phyloP scores from a whole-genome alignment of 495 filamentous ascomycete genomes.

The Oidiodendron maius region DNA sequence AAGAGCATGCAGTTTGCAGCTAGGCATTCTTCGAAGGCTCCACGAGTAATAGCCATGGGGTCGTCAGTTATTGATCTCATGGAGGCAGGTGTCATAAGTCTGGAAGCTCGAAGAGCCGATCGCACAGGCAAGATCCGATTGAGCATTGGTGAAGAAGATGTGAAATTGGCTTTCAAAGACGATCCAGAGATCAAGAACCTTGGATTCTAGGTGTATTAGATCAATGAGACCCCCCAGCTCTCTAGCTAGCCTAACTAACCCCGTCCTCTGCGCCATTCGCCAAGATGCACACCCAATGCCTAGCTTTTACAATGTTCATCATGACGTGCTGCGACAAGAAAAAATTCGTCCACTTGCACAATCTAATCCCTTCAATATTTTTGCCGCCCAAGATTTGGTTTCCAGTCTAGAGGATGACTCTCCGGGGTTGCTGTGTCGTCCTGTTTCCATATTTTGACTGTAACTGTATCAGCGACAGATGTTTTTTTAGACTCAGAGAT shows the following conservation, averaged over 20 bases:
- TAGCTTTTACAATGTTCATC: neutral
- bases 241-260: neutral
- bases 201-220: conserved; percentile 17
- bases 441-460: conserved; percentile 91
- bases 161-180: conserved; percentile 79
- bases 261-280: conserved; percentile 1
- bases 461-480: conserved; percentile 23
- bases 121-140: conserved; percentile 81
- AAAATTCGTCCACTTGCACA: no score
- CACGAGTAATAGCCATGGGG: conserved; percentile 62
- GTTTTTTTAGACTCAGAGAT: neutral
- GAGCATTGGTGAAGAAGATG: conserved; percentile 82
- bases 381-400: conserved; percentile 69
- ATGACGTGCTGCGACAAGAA: no score
- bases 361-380: conserved; percentile 39
- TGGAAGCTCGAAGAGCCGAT: conserved; percentile 75
- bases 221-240: neutral
- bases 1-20: neutral
- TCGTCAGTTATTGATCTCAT: conserved; percentile 72
- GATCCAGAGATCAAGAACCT: conserved; percentile 80
- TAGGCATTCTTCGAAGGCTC: conserved; percentile 15
- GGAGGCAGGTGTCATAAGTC: conserved; percentile 78
- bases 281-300: neutral
- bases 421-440: conserved; percentile 88
- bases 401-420: conserved; percentile 90